These are phyloP conservation scores for Beta corolliflora DNA, from an alignment of 179 eudicot species.

Conservation along the genomic window DNA sequence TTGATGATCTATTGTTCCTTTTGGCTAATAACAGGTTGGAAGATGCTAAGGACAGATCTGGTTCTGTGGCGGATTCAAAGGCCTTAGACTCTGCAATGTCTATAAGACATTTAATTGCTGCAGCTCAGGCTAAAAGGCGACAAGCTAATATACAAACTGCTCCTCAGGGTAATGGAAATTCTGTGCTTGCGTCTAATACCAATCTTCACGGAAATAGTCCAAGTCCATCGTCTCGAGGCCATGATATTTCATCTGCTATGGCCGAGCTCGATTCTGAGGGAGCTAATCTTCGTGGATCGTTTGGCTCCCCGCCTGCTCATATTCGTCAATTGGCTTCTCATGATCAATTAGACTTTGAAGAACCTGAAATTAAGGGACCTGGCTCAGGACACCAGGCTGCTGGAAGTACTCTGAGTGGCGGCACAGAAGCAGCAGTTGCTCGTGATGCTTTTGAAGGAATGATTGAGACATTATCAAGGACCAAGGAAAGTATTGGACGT, in stretches of 20 bases:
- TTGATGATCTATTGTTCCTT: constrained; percentile 21
- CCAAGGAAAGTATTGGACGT: constrained; percentile 98
- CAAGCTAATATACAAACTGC: constrained; percentile 60
- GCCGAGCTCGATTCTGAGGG: constrained; percentile 45
- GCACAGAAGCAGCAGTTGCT: constrained; percentile 96
- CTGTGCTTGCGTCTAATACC: constrained; percentile 29
- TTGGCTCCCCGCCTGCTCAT: constrained; percentile 51
- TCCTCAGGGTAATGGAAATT: constrained; percentile 38
- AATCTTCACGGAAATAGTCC: constrained; percentile 47
- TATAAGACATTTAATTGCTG: constrained; percentile 85
- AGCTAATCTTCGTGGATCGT: constrained; percentile 37
- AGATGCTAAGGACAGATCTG: constrained; percentile 41
- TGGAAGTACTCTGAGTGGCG: constrained; percentile 76
- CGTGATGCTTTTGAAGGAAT: constrained; percentile 99
- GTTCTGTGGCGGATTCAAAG: constrained; percentile 48
- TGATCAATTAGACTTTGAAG: constrained; percentile 53
- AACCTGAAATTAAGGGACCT: constrained; percentile 57
- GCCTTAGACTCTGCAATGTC: constrained; percentile 54
- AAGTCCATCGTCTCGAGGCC: constrained; percentile 47
- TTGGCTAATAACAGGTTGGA: constrained; percentile 46
- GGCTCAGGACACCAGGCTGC: constrained; percentile 56
- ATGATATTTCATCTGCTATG: constrained; percentile 37
- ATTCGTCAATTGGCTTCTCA: constrained; percentile 34
- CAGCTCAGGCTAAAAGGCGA: constrained; percentile 89
- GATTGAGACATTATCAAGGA: constrained; percentile 97